Base-by-base conservation (phyloP, 2,329 filamentous ascomycete genomes). In the Colletotrichum sp. region DNA sequence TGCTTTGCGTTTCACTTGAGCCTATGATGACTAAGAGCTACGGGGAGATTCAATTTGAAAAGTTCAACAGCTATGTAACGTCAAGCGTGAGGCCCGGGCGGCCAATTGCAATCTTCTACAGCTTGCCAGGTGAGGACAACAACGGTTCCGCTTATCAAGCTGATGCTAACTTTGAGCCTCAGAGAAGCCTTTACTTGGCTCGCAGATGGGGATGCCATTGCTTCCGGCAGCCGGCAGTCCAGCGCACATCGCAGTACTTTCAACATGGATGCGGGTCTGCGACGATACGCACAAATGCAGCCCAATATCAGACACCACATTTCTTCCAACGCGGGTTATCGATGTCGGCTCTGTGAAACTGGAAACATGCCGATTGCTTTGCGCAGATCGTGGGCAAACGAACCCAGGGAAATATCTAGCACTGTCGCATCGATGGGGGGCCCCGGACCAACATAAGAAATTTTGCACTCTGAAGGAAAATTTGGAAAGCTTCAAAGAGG, bases 91-190 rank as follows among this genome's bases (percentile, higher is more conserved):
- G 10, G 3, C 69, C 28, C 0, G 59, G 44, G 16, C 59, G 59
- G 26, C 39, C 69, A 26, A 6, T 57, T 9, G 59, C 59, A 5
- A 8, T 10, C 8, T 2, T 71, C 0, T 71, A 55, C 24, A 13
- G 9, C 13, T 3, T 60, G 8, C 7, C 24, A n/a, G 12, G 32
- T 34, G 18, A 16, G 52, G 30, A 15, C 18, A 2, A 39, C 1
- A 16, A 0, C 34, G 1, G 34, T 36, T 36, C 7, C 34, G 15
- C 15, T 36, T 36, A 0, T 16, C 2, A 0, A 36, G 1, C 15
- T 1, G 0, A 8, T 36, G 34, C 34, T 36, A 16, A 36, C 2
- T 16, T 1, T 8, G 15, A 16, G 0, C 1, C 15, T 16, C 4
- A 44, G 39, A 44, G 16, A n/a, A 44, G 13, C 8, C 32, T 2